Evolutionary conservation across 345 rosid species (phyloP), one percentile per base, ranked within the genome.

Genomic region (Populus euphratica): DNA sequence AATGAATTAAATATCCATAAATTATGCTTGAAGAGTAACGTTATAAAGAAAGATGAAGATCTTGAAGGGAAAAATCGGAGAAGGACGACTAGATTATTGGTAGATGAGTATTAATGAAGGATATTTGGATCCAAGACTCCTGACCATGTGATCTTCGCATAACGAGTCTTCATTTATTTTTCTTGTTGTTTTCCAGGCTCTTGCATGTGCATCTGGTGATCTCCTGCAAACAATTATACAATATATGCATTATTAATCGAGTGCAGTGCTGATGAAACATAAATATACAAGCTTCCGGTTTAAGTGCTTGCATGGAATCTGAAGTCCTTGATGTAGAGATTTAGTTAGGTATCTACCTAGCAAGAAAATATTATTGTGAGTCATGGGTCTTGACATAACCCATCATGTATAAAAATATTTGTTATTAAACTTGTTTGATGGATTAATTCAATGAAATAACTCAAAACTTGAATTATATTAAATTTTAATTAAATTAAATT

Each of bases 391-490:
- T 41, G 3, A 10, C 35, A 33, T 41, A 3, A 41, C 14, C 13
- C 27, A 0, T 31, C 4, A 33, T 33, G 5, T 3, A 33, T 5
- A 33, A 33, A 41, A 41, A 41, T 2, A 41, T 41, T 41, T 10
- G 13, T 41, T 41, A 41, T 41, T 41, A 41, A 11, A 41, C 3
- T 41, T 41, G 4, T 10, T 41, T 41, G 44, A 41, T 0, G 35
- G 35, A 0, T 33, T 4, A 0, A 33, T 4, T 0, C 4, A 0
- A 0, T 33, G 0, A 33, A 41, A 41, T 10, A 25, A 25, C 27
- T 41, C 1, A 3, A 2, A 12, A 41, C 10, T 10, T 41, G 10
- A 41, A 41, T 41, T 12, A 9, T 41, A 12, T 12, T 41, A 12
- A 39, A 12, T 41, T 41, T 10, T 41, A 11, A 9, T 41, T 41